Evolutionary conservation across 306 rosid species (phyloP).

Genomic region (Vicia sativa): DNA sequence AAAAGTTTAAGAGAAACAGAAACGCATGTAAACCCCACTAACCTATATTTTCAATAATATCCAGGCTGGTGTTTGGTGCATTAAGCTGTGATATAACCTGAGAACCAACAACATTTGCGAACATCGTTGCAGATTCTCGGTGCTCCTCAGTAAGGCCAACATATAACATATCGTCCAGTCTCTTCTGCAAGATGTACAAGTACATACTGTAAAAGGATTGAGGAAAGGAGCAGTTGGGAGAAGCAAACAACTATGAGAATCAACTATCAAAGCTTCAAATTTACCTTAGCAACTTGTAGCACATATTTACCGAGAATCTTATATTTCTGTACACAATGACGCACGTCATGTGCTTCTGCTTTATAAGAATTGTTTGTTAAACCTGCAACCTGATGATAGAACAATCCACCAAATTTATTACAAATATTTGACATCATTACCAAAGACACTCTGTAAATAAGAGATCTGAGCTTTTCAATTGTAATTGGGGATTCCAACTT

Average conservation of each 20-base stretch:
- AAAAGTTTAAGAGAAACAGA: slow-evolving; percentile 19
- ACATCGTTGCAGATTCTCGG: slow-evolving; percentile 92
- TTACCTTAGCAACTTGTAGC: slow-evolving; percentile 91
- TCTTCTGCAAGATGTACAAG: slow-evolving; percentile 73
- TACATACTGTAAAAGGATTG: slow-evolving; percentile 29
- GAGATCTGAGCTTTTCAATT: slow-evolving; percentile 23
- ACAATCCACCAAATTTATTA: slow-evolving; percentile 41
- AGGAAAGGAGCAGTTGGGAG: slow-evolving; percentile 40
- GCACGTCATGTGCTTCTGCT: slow-evolving; percentile 79
- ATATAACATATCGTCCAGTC: slow-evolving; percentile 84
- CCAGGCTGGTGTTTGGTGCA: slow-evolving; percentile 54
- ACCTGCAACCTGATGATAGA: slow-evolving; percentile 80
- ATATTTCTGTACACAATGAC: slow-evolving; percentile 81
- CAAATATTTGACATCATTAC: slow-evolving; percentile 12
- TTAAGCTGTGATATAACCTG: slow-evolving; percentile 95
- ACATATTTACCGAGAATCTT: slow-evolving; percentile 78
- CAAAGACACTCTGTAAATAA: slow-evolving; percentile 26
- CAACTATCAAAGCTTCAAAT: slow-evolving; percentile 32
- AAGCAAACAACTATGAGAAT: slow-evolving; percentile 35
- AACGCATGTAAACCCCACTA: slow-evolving; percentile 34
- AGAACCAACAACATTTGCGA: slow-evolving; percentile 91
- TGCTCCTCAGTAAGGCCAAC: slow-evolving; percentile 99
- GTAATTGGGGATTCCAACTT: slow-evolving; percentile 13
- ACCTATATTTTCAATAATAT: slow-evolving; percentile 60
- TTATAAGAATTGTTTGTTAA: slow-evolving; percentile 91